Conservation (phyloP, 305 asterid genomes). For the Solanum chacoense region DNA sequence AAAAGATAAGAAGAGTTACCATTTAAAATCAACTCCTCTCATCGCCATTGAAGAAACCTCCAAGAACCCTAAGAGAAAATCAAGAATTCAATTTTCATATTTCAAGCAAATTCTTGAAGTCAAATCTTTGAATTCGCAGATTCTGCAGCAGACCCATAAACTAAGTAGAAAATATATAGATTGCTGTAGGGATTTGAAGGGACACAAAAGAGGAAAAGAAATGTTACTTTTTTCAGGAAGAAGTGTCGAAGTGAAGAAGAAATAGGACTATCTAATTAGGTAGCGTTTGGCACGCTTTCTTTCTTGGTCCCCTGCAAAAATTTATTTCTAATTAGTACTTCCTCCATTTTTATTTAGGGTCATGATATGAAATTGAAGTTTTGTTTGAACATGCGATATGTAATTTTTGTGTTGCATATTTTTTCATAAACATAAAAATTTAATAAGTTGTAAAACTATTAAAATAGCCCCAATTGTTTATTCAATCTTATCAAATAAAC, state of each 20-base stretch:
- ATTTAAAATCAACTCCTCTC: conserved; percentile 85
- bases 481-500: too few species aligned
- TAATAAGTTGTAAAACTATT: too few species aligned
- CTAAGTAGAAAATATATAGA: not conserved
- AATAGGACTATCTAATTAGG: not conserved
- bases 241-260: not conserved
- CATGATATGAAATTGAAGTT: too few species aligned
- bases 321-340: not conserved
- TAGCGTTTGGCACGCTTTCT: not conserved
- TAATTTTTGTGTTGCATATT: too few species aligned
- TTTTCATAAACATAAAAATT: too few species aligned
- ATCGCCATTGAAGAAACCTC: conserved; percentile 46
- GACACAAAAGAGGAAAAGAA: not conserved
- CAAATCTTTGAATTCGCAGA: not conserved
- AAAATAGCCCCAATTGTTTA: too few species aligned
- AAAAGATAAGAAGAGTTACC: conserved; percentile 27
- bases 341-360: not conserved
- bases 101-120: not conserved
- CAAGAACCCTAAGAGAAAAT: not conserved
- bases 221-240: not conserved
- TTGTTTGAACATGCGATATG: too few species aligned
- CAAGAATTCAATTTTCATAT: not conserved
- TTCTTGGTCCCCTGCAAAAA: not conserved
- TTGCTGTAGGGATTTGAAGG: not conserved
- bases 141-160: not conserved